Evolutionary conservation across 139 green algal genomes (phyloP).

Genomic region (Axilococcus clingmanii): DNA sequence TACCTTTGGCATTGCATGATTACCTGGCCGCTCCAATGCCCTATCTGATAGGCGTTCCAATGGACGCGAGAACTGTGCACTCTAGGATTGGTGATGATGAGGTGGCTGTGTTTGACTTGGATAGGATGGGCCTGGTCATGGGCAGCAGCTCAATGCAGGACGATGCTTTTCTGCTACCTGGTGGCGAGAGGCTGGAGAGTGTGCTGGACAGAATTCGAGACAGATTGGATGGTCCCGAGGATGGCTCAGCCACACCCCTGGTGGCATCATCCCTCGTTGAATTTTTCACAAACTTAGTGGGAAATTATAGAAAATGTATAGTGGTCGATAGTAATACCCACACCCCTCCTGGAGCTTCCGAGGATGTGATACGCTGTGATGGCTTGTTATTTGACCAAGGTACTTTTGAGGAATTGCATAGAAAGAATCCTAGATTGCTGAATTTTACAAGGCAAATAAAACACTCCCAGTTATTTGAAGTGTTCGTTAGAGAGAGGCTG

Average conservation of each 20-base stretch:
- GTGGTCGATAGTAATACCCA: too few species aligned
- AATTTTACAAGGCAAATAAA: slow-evolving; percentile 45
- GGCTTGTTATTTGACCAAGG: slow-evolving; percentile 52
- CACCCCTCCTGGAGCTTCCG: too few species aligned
- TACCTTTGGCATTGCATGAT: slow-evolving; percentile 48
- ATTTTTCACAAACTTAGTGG: slow-evolving; percentile 51
- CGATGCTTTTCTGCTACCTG: slow-evolving; percentile 50
- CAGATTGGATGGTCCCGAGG: neutral
- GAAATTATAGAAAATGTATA: too few species aligned
- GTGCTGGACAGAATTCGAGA: slow-evolving; percentile 21
- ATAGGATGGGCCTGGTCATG: slow-evolving; percentile 25
- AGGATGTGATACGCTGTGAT: slow-evolving; percentile 41
- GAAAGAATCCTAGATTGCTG: slow-evolving; percentile 30
- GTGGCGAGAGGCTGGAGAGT: slow-evolving; percentile 32
- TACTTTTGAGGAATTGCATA: slow-evolving; percentile 34
- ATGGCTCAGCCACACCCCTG: slow-evolving; percentile 29
- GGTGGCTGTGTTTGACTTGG: slow-evolving; percentile 50
- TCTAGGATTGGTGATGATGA: slow-evolving; percentile 46
- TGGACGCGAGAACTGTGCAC: slow-evolving; percentile 41
- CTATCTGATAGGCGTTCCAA: slow-evolving; percentile 64
- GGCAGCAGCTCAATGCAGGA: slow-evolving; percentile 34
- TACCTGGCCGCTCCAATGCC: slow-evolving; percentile 74
- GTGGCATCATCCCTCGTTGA: slow-evolving; percentile 38
- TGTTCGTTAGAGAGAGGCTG: slow-evolving; percentile 62
- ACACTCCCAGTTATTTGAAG: slow-evolving; percentile 67